Evolutionary conservation across 108 stramenopile species (phyloP), one percentile per base, ranked within the genome.

Genomic region (Conticribra weissflogii): DNA sequence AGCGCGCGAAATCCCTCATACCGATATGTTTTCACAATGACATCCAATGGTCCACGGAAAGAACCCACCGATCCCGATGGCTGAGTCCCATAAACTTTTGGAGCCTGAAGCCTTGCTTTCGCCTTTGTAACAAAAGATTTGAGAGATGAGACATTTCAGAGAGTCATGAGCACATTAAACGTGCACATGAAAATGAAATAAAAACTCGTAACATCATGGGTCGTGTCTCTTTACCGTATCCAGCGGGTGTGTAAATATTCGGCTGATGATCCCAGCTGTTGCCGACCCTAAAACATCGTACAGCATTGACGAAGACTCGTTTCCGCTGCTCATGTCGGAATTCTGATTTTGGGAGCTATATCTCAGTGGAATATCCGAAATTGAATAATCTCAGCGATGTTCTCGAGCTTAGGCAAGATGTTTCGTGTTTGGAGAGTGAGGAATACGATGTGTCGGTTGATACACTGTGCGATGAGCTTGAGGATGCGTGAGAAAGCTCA

Each of bases 1-100:
- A 98, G 75, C 0, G 95, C 96, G 5, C 70, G 70, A 1, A 98
- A n/a, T 18, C 98, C 97, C 78, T 98, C 97, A 0, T 66, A 44
- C n/a, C 76, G 75, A 59, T 73, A 86, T 4, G 92, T 91, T 53
- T 62, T 49, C 34, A 60, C 17, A 41, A 95, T 56, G 9, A 74
- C 92, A 81, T 96, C 87, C 21, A 84, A 7, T 12, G 92, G 83
- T 52, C 90, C 90, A 60, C 67, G 59, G 71, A 82, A 92, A 27
- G 65, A 52, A 44, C 28, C 49, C 30, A 27, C 49, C 5, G 52
- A 63, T 7, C 54, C 31, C 12, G 47, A 41, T 41, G 34, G 28
- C 9, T 17, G 2, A 41, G 45, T 52, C 4, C 36, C 36, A n/a
- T 58, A 15, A 59, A 50, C 31, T 25, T 36, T 19, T 21, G 74